Evolutionary conservation across 108 stramenopile species (phyloP).

Genomic region (Schizochytrium sp.): DNA sequence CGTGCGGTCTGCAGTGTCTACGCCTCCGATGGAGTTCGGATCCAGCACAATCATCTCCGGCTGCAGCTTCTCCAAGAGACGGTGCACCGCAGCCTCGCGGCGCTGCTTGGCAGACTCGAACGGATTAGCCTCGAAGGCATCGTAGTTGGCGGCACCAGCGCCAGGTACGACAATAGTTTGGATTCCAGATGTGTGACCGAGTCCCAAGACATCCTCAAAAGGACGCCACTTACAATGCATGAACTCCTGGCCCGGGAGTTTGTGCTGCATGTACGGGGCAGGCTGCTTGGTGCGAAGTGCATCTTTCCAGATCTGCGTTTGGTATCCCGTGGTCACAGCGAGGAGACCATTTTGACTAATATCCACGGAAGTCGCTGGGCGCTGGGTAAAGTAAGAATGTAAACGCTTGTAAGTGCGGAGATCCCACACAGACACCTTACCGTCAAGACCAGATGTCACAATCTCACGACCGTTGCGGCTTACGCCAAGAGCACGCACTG

Average conservation of each 20-base stretch:
- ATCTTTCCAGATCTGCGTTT: constrained; percentile 90
- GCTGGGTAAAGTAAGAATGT: constrained; percentile 65
- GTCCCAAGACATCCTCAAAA: constrained; percentile 94
- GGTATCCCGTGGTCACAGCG: constrained; percentile 85
- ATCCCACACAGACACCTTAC: constrained; percentile 92
- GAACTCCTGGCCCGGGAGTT: constrained; percentile 64
- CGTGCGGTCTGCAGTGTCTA: constrained; percentile 84
- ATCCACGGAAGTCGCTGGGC: constrained; percentile 80
- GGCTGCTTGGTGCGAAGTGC: constrained; percentile 80
- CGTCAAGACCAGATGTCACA: constrained; percentile 89
- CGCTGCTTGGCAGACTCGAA: constrained; percentile 89
- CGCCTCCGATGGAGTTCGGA: constrained; percentile 86
- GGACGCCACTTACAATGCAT: constrained; percentile 83
- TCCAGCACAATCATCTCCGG: constrained; percentile 95
- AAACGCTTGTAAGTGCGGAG: constrained; percentile 79
- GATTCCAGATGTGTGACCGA: constrained; percentile 91
- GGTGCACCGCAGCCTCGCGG: constrained; percentile 92
- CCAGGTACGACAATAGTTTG: constrained; percentile 94
- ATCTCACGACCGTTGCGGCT: constrained; percentile 85
- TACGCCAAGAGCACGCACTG: constrained; percentile 85
- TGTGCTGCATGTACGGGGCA: constrained; percentile 92
- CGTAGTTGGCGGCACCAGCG: constrained; percentile 93
- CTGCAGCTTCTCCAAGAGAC: constrained; percentile 91
- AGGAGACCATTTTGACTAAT: constrained; percentile 91
- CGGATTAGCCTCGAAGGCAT: constrained; percentile 92